Evolutionary conservation across 495 filamentous ascomycete species (phyloP), one percentile per base, ranked within the genome.

Genomic region (Annulohypoxylon nitens): DNA sequence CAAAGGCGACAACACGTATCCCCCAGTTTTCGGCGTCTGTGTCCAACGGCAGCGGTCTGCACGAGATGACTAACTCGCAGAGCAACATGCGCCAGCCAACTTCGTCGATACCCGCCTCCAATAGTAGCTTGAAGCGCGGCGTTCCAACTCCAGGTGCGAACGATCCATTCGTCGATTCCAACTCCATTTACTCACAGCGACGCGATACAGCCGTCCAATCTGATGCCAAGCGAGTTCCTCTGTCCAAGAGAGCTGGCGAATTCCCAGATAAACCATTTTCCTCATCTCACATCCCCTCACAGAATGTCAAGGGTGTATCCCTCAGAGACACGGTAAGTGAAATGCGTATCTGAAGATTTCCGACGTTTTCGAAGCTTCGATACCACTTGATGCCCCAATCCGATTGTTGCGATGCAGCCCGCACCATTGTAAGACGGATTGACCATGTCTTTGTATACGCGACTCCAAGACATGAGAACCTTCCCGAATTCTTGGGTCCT

Each of bases 31-130:
- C 72, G 23, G 37, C 75, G 0, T 71, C 73, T 10, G 37, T 60
- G 37, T 23, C 50, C 26, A 34, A 47, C 64, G 30, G 39, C 14
- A 67, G 37, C 50, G 78, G 73, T 12, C 76, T 85, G 20, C 74
- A 81, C 54, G 82, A 85, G 70, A 81, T 83, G 54, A 80, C 88
- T 63, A 85, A 89, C 3, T 92, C 92, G 3, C 85, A 89, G 62
- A 89, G 83, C 69, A 96, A 96, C 81, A 83, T 88, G 66, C 90
- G 92, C 68, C 84, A 85, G 11, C 78, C 79, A 26, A 78, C 84
- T 34, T 80, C 85, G 65, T 83, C 84, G 41, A 88, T 90, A 26
- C 86, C 85, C 26, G 76, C 82, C 18, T 36, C 65, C 14, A 75
- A 75, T 30, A 77, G 76, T 34, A 77, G 76, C 2, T 54, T 75